phyloP scores from a whole-genome alignment of 441 rosid species.

The Gossypium lobatum region DNA sequence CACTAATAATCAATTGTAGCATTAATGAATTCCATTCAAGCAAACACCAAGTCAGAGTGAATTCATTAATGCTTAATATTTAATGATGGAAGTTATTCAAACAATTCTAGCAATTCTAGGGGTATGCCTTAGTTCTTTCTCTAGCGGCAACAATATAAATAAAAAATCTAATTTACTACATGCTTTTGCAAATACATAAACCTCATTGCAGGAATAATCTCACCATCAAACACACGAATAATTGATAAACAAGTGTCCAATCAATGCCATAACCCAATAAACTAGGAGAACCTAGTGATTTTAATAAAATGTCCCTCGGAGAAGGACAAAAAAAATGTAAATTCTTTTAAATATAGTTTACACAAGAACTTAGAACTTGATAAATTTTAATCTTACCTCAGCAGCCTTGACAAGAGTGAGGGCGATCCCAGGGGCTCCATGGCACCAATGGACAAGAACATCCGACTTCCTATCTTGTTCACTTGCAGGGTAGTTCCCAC shows the following conservation, averaged over 20 bases:
- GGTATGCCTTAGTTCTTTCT: background rate
- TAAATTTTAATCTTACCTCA: slow-evolving; percentile 28
- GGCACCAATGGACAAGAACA: slow-evolving; percentile 65
- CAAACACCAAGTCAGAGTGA: background rate
- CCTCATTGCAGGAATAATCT: background rate
- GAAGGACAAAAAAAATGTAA: background rate
- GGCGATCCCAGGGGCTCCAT: slow-evolving; percentile 59
- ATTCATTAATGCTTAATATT: background rate
- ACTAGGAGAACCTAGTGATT: background rate
- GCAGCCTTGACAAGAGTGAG: slow-evolving; percentile 55
- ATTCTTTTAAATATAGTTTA: background rate
- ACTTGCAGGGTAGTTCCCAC: slow-evolving; percentile 53
- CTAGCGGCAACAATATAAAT: background rate
- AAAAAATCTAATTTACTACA: background rate
- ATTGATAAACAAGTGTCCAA: background rate
- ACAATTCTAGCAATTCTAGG: background rate
- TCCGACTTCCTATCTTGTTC: slow-evolving; percentile 41
- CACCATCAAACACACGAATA: background rate
- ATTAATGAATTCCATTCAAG: background rate
- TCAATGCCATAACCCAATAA: background rate
- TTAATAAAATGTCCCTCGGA: background rate
- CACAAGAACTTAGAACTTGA: background rate
- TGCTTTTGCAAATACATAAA: background rate
- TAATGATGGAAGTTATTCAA: background rate
- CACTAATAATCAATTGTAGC: no score